Base-by-base conservation (phyloP, 2,329 filamentous ascomycete genomes). In the Phyllosticta paracitricarpa region DNA sequence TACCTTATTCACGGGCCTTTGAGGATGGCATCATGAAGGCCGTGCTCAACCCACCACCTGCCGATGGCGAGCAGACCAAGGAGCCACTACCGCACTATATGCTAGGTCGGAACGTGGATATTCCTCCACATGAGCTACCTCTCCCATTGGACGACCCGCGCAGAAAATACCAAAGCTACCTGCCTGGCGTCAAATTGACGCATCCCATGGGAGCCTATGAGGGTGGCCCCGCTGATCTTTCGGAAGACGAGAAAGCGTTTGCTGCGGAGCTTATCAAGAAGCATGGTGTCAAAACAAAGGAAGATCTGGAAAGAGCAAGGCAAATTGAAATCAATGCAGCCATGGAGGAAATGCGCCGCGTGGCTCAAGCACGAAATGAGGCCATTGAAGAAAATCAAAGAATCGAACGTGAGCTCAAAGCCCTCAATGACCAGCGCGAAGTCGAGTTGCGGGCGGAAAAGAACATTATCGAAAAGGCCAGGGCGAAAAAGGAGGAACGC, bases 191-290 rank as follows among this genome's bases (percentile, higher is more conserved):
- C 12, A 69, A 70, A 35, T 72, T 80, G 59, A 80, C 78, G 0
- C 78, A 80, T 63, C 70, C 71, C 2, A 72, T 74, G 9, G 78
- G 78, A n/a, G 78, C 76, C 54, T 69, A 78, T 28, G 77, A 78
- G 54, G 78, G 78, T n/a, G 78, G 78, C 1, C 76, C 76, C 0
- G 72, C 77, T 0, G 66, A 72, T 60, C 67, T 71, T 61, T 70
- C 65, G 1, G 61, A 63, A 17, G 54, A 60, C 14, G 54, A 72
- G 1, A 53, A 61, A 14, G 68, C 67, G 12, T 79, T 76, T 64
- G 72, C 75, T 2, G 68, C 73, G 52, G 67, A 73, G 54, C 78
- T 79, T 59, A 71, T 78, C 2, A 58, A 64, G 25, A 70, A 73
- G 58, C 67, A 76, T 59, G 66, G 68, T 3, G 69, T 77, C 24